A percentile compares a stretch with the other conserved stretches of the same genome.
Evolutionary conservation across 805 yeast species (phyloP).

Genomic region (Saturnispora besseyi): DNA sequence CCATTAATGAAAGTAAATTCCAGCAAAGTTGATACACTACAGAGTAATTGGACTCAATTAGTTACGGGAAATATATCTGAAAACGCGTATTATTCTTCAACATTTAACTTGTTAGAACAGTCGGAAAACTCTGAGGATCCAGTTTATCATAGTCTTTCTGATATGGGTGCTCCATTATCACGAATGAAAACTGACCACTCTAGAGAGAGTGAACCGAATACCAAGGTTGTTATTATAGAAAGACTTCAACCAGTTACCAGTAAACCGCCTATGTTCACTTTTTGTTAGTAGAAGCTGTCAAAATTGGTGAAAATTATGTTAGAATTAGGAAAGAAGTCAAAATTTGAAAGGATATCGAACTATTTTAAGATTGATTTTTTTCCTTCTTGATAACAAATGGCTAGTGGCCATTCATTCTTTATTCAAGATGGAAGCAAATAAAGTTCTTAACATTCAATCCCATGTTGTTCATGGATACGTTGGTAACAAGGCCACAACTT

Average conservation of each 20-base stretch:
- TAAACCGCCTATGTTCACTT: not conserved
- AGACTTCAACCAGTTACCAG: conserved; percentile 39
- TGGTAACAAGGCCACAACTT: conserved; percentile 58
- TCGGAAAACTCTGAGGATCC: not conserved
- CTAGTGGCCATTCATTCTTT: not conserved
- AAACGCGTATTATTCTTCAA: too few species aligned
- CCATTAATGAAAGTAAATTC: too few species aligned
- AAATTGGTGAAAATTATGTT: not conserved
- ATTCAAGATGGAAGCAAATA: not conserved
- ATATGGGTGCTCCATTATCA: not conserved
- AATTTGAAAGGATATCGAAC: not conserved
- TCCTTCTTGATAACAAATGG: not conserved
- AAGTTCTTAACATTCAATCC: conserved; percentile 49
- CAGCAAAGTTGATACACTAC: too few species aligned
- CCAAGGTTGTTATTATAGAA: conserved; percentile 46
- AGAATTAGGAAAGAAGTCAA: not conserved
- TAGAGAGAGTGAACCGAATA: not conserved
- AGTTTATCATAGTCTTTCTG: not conserved
- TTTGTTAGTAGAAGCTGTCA: not conserved
- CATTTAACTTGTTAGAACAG: not conserved
- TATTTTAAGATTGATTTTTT: not conserved
- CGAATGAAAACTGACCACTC: not conserved
- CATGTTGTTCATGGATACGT: conserved; percentile 71
- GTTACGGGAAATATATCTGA: too few species aligned
- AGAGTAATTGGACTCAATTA: too few species aligned